Conservation (phyloP, 345 rosid genomes). For the Camelina sativa region DNA sequence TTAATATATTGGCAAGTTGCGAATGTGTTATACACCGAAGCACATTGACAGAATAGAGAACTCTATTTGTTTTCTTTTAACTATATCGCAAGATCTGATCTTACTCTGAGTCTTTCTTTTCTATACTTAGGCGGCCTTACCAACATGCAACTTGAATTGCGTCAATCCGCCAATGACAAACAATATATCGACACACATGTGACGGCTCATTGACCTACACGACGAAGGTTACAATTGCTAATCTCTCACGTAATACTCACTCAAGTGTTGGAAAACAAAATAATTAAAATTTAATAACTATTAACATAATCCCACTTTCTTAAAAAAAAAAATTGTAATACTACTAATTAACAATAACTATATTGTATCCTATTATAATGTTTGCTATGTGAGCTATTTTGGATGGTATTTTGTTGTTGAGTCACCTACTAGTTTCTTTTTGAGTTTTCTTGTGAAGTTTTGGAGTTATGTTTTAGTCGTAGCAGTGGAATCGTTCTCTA, state of each 20-base stretch:
- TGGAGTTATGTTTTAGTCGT: too few relatives aligned
- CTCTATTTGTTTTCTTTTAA: not conserved
- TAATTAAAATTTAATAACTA: too few relatives aligned
- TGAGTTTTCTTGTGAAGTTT: too few relatives aligned
- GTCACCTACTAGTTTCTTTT: too few relatives aligned
- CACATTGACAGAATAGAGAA: slow-evolving; percentile 10
- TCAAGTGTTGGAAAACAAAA: too few relatives aligned
- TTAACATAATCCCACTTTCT: too few relatives aligned
- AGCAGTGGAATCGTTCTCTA: too few relatives aligned
- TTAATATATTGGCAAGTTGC: slow-evolving; percentile 17
- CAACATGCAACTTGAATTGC: slow-evolving; percentile 17
- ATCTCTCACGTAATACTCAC: too few relatives aligned
- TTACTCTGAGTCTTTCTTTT: not conserved
- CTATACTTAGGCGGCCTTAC: not conserved
- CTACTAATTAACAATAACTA: not conserved
- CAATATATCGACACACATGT: slow-evolving; percentile 12
- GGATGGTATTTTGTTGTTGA: too few relatives aligned
- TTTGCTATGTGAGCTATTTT: not conserved
- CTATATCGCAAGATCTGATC: slow-evolving; percentile 5
- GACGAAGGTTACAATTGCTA: not conserved
- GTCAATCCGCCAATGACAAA: not conserved
- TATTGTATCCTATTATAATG: not conserved
- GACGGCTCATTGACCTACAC: not conserved
- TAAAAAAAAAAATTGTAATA: too few relatives aligned
- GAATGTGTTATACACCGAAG: slow-evolving; percentile 23